Base-by-base conservation (phyloP, 495 filamentous ascomycete genomes). In the Durotheca rogersii region DNA sequence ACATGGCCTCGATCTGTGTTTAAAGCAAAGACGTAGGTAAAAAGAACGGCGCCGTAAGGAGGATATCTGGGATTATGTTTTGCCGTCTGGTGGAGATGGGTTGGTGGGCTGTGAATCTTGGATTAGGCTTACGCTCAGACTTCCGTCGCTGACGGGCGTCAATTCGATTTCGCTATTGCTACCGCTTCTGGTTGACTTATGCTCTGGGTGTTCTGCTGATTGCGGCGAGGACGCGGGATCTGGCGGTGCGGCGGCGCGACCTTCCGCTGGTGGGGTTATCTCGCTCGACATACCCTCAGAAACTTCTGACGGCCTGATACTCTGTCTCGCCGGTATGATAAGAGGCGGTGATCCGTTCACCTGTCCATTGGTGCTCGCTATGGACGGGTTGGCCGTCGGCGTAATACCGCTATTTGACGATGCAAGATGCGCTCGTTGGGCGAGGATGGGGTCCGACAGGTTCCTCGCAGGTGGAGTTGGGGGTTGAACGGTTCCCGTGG, bases 181-280 rank as follows among this genome's bases (percentile, higher is more conserved):
- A 10, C 66, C 60, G 31, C 16, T 51, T 41, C 67, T 67, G 4
- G 43, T 55, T 20, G 67, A 42, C 45, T 68, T 67, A 27, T 56
- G 58, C 14, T 60, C 53, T 43, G 43, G 58, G 2, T 58, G 58
- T 15, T 62, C 65, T 2, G 27, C 37, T 25, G 40, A 19, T 30
- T 20, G 47, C 17, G 16, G 41, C 18, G 41, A 23, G 20, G 20
- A 27, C 9, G 43, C 39, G 17, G 53, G 21, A 17, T 23, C 31
- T 12, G 43, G 17, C 31, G 50, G 16, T 12, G 45, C 47, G 12
- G 7, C 40, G 7, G 42, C 30, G 7, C 49, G 57, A 12, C 34
- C 32, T 11, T 47, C 35, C 36, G 60, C 61, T 14, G 49, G 41
- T 14, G 39, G 38, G 2, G 29, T 39, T 11, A 38, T 57, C 4